A percentile compares a stretch with the other conserved stretches of the same genome.
Evolutionary conservation across 2,329 filamentous ascomycete genomes (phyloP).

Genomic region (Chalaropsis thielavioides): DNA sequence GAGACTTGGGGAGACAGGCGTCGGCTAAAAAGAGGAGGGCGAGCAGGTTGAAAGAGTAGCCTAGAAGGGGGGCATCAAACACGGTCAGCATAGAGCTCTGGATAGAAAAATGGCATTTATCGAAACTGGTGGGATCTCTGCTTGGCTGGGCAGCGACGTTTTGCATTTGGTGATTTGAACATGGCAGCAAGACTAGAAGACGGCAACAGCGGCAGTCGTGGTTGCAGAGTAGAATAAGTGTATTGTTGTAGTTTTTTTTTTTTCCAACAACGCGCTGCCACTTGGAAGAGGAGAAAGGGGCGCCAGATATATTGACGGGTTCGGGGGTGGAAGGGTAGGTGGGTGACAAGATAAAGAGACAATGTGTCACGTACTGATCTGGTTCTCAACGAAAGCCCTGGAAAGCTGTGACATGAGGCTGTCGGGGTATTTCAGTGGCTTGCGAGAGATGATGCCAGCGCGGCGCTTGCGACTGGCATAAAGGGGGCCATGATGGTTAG

Average conservation of each 20-base stretch:
- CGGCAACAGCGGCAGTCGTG: too few relatives aligned
- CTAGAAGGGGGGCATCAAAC: constrained; percentile 25
- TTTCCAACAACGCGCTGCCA: background rate
- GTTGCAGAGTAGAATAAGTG: background rate
- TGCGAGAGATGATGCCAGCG: constrained; percentile 17
- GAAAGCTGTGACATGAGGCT: constrained; percentile 37
- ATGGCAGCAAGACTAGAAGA: background rate
- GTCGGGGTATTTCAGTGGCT: constrained; percentile 16
- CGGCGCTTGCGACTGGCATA: constrained; percentile 17
- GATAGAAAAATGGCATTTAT: background rate
- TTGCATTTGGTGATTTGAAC: background rate
- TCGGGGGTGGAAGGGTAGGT: background rate
- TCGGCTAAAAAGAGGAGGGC: constrained; percentile 72
- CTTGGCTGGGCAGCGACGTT: background rate
- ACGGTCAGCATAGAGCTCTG: constrained; percentile 20
- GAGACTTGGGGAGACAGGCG: constrained; percentile 64
- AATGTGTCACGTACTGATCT: constrained; percentile 50
- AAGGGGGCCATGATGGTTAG: constrained; percentile 16
- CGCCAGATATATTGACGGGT: background rate
- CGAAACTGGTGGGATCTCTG: background rate
- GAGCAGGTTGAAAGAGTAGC: constrained; percentile 73
- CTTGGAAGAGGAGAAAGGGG: background rate
- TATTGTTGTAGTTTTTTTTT: background rate
- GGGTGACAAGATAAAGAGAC: background rate
- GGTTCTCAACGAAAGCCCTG: constrained; percentile 61